These are phyloP conservation scores for Calonectria leucothoes DNA, from an alignment of 2,329 filamentous ascomycete species.

Conservation along the genomic window DNA sequence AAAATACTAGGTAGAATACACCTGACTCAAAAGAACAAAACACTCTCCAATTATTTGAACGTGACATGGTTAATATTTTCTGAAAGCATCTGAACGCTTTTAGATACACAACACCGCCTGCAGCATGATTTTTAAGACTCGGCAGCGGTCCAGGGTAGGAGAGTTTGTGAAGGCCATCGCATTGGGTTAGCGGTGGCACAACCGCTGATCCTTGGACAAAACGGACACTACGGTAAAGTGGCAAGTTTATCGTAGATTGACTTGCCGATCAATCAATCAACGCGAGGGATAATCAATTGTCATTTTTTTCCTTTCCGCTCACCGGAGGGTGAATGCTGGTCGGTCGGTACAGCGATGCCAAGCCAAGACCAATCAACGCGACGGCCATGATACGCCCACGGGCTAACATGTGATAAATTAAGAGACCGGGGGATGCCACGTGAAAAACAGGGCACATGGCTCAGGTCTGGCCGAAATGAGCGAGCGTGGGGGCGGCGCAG, in stretches of 20 bases:
- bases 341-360: neutral
- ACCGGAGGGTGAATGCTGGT: neutral
- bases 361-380: neutral
- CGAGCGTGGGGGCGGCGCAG: neutral
- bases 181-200: neutral
- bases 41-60: neutral
- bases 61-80: neutral
- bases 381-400: neutral
- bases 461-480: neutral
- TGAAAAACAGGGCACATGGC: slow-evolving; percentile 5
- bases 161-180: neutral
- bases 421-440: neutral
- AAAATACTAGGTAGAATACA: slow-evolving; percentile 11
- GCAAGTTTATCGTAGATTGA: neutral
- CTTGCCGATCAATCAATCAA: neutral
- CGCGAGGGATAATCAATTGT: neutral
- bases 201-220: neutral
- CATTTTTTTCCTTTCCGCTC: neutral
- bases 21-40: neutral
- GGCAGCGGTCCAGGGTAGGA: neutral
- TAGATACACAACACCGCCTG: neutral
- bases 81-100: neutral
- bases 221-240: neutral
- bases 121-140: neutral
- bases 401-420: slow-evolving; percentile 1